Evolutionary conservation across 805 yeast genomes (phyloP).

Genomic region (Huiozyma naganishii): DNA sequence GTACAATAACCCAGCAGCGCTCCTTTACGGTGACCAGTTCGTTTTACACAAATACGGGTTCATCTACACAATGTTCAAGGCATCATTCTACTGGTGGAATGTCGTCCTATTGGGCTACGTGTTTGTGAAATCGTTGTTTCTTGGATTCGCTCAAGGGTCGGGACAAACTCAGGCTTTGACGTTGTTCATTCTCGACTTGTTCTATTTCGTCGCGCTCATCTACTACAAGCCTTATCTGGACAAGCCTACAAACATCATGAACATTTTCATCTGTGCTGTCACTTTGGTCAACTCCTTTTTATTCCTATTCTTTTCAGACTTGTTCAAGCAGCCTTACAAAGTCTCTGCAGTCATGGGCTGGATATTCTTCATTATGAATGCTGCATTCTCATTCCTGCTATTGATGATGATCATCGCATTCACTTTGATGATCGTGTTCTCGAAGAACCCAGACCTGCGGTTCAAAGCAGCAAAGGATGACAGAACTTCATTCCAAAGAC

Average conservation of each 20-base stretch:
- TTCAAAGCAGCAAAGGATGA: conserved; percentile 86
- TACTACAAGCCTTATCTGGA: conserved; percentile 68
- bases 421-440: conserved; percentile 48
- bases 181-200: conserved; percentile 64
- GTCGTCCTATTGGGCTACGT: conserved; percentile 48
- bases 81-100: conserved; percentile 77
- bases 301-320: conserved; percentile 74
- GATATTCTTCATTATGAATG: conserved; percentile 79
- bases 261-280: conserved; percentile 62
- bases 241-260: conserved; percentile 67
- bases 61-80: conserved; percentile 80
- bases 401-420: conserved; percentile 61
- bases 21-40: conserved; percentile 66
- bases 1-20: conserved; percentile 76
- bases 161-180: conserved; percentile 77
- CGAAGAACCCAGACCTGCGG: conserved; percentile 82
- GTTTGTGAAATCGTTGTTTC: conserved; percentile 58
- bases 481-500: conserved; percentile 75
- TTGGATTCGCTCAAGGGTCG: conserved; percentile 67
- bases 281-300: conserved; percentile 70
- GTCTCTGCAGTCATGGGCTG: conserved; percentile 87
- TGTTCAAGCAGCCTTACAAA: conserved; percentile 69
- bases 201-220: conserved; percentile 54
- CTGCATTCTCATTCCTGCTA: conserved; percentile 72
- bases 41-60: conserved; percentile 76